Percentiles rank a stretch among this genome's conserved stretches.
Conservation (phyloP, 2,329 filamentous ascomycete genomes). For the Didymella sp. region DNA sequence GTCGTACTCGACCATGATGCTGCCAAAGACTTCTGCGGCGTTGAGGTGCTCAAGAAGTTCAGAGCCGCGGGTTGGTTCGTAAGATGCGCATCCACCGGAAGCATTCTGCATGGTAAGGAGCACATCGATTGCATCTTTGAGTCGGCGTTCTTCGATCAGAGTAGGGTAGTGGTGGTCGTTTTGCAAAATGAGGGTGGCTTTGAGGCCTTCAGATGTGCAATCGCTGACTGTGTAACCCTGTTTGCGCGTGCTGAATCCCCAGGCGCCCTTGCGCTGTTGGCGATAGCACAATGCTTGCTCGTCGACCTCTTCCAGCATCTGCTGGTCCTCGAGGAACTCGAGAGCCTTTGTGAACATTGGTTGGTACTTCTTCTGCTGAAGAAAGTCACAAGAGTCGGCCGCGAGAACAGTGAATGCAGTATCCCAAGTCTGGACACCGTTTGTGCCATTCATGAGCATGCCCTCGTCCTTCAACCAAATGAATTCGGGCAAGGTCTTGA, state of each 20-base stretch:
- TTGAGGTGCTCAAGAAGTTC: conserved; percentile 84
- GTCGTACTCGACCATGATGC: conserved; percentile 98
- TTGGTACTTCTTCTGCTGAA: conserved; percentile 76
- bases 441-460: conserved; percentile 94
- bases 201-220: conserved; percentile 89
- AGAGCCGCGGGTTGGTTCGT: conserved; percentile 82
- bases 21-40: conserved; percentile 93
- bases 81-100: conserved; percentile 86
- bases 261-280: conserved; percentile 88
- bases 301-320: conserved; percentile 82
- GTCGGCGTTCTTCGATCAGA: conserved; percentile 75
- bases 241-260: conserved; percentile 91
- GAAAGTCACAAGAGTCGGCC: conserved; percentile 77
- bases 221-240: conserved; percentile 97
- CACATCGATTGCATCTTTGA: conserved; percentile 89
- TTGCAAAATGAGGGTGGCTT: conserved; percentile 84
- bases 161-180: conserved; percentile 73
- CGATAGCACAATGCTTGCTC: conserved; percentile 84
- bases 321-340: conserved; percentile 86
- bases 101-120: conserved; percentile 89
- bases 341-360: conserved; percentile 85
- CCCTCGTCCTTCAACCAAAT: conserved; percentile 92
- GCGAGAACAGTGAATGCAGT: conserved; percentile 89
- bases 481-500: conserved; percentile 83
- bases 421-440: conserved; percentile 98